Evolutionary conservation across 495 filamentous ascomycete genomes (phyloP).

Genomic region (Talaromyces nanjingensis): DNA sequence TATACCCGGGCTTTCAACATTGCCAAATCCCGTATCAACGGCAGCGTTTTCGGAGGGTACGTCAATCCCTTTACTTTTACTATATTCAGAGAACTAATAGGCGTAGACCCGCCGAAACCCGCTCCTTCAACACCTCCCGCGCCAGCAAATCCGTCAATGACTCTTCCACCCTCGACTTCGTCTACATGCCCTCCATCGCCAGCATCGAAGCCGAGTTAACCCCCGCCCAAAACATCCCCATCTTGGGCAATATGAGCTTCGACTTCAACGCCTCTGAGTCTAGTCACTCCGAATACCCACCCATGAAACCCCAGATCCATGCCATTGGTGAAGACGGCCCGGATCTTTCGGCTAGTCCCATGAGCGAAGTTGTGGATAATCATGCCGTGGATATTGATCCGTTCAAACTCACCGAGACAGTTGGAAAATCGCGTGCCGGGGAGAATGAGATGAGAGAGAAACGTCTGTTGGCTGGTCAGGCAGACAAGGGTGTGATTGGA

Average conservation of each 20-base stretch:
- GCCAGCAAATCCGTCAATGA: slow-evolving; percentile 48
- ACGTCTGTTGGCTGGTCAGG: slow-evolving; percentile 10
- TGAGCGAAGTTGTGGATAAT: slow-evolving; percentile 56
- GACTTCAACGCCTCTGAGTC: slow-evolving; percentile 15
- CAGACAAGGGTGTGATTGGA: slow-evolving; percentile 32
- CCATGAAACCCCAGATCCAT: slow-evolving; percentile 51
- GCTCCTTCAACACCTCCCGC: slow-evolving; percentile 55
- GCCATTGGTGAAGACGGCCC: slow-evolving; percentile 45
- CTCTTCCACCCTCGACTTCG: slow-evolving; percentile 57
- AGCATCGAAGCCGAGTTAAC: slow-evolving; percentile 29
- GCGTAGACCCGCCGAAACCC: slow-evolving; percentile 18
- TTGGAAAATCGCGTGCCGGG: slow-evolving; percentile 35
- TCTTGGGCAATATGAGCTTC: slow-evolving; percentile 43
- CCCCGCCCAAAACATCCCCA: slow-evolving; percentile 39
- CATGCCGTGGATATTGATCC: slow-evolving; percentile 49
- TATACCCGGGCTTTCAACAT: slow-evolving; percentile 49
- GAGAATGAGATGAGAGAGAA: slow-evolving; percentile 26
- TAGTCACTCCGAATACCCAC: slow-evolving; percentile 12
- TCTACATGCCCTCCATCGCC: slow-evolving; percentile 49
- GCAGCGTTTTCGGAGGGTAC: slow-evolving; percentile 35
- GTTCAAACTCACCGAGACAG: slow-evolving; percentile 48
- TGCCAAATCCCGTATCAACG: slow-evolving; percentile 40
- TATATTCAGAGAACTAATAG: too few species aligned
- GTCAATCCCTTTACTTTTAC: too few species aligned
- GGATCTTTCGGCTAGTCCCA: slow-evolving; percentile 45